Base-by-base conservation (phyloP, 2,329 filamentous ascomycete genomes). In the Sporothrix curviconia region DNA sequence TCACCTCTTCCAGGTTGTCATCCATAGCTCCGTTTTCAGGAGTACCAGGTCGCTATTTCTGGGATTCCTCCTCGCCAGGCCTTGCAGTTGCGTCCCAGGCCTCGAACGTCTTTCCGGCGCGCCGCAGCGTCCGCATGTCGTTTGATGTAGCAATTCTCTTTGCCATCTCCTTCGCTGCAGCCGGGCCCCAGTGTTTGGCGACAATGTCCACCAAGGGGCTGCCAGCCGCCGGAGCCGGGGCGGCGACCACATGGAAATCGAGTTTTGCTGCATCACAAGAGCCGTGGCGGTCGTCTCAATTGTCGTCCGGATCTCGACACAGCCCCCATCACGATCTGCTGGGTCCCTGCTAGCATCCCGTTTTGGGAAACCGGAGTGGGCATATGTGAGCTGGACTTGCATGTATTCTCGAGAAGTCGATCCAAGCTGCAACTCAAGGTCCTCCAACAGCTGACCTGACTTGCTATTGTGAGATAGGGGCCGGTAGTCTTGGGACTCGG, bases 341-440 rank as follows among this genome's bases (percentile, higher is more conserved):
- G 37, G 7, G 9, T 60, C 49, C 4, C 52, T 43, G 2, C 59
- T 47, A 11, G 57, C 34, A n/a, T 61, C 59, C 3, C 58, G 54
- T 32, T 57, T 59, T n/a, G 76, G 74, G 64, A 85, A 84, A 0
- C 74, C 78, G 0, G 82, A 81, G 63, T 85, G 81, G 2, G 72
- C 72, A 63, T 85, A 86, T 7, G 70, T 76, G 7, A 85, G 62
- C 19, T 71, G 71, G 15, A 85, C 71, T 3, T 74, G 74, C 51
- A 85, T 68, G 61, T 81, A 85, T 34, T 76, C 72, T 15, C 72
- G 73, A 19, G 67, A 67, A 3, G 71, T 71, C 54, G 74, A 71
- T 30, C 81, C 80, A 3, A 86, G 75, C 56, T 83, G 76, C 30
- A 72, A 69, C 64, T 85, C 80, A 11, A 86, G 71, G 57, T 84